These are phyloP conservation scores for Ceratobasidium sp. DNA, from an alignment of 1,284 basidiomycete genomes.

Conservation along the genomic window DNA sequence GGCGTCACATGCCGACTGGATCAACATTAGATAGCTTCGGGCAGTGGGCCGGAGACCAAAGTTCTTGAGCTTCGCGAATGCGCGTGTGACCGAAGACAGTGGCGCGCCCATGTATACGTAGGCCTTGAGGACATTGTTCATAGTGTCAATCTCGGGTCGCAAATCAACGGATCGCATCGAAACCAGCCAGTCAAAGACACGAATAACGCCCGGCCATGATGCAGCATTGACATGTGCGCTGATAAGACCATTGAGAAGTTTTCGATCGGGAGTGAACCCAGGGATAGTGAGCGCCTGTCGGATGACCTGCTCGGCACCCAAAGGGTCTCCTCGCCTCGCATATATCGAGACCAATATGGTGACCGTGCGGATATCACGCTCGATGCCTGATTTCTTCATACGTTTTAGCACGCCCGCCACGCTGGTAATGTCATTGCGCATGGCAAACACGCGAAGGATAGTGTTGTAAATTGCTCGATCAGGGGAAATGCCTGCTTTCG, in stretches of 20 bases:
- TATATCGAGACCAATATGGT: slow-evolving; percentile 75
- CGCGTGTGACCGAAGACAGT: slow-evolving; percentile 65
- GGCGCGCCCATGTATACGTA: slow-evolving; percentile 84
- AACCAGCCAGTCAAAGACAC: slow-evolving; percentile 64
- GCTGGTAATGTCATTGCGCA: slow-evolving; percentile 61
- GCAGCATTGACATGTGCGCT: slow-evolving; percentile 84
- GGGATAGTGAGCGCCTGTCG: slow-evolving; percentile 62
- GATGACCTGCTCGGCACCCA: slow-evolving; percentile 72
- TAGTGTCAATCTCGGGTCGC: slow-evolving; percentile 51
- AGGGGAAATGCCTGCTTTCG: slow-evolving; percentile 57
- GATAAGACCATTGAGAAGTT: slow-evolving; percentile 76
- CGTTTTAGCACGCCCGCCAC: slow-evolving; percentile 66
- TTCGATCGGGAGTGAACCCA: slow-evolving; percentile 67
- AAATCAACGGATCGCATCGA: slow-evolving; percentile 40
- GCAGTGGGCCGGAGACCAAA: slow-evolving; percentile 63
- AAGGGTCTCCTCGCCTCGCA: slow-evolving; percentile 67
- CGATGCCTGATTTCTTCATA: slow-evolving; percentile 61
- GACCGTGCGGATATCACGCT: slow-evolving; percentile 65
- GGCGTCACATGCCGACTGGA: slow-evolving; percentile 85
- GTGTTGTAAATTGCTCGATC: slow-evolving; percentile 65
- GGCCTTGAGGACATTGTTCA: slow-evolving; percentile 85
- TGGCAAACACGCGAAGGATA: slow-evolving; percentile 67
- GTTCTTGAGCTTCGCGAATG: slow-evolving; percentile 67
- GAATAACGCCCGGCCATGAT: slow-evolving; percentile 77
- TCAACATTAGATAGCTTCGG: slow-evolving; percentile 76